Evolutionary conservation across 2,329 filamentous ascomycete species (phyloP).

Genomic region (Capronia coronata): DNA sequence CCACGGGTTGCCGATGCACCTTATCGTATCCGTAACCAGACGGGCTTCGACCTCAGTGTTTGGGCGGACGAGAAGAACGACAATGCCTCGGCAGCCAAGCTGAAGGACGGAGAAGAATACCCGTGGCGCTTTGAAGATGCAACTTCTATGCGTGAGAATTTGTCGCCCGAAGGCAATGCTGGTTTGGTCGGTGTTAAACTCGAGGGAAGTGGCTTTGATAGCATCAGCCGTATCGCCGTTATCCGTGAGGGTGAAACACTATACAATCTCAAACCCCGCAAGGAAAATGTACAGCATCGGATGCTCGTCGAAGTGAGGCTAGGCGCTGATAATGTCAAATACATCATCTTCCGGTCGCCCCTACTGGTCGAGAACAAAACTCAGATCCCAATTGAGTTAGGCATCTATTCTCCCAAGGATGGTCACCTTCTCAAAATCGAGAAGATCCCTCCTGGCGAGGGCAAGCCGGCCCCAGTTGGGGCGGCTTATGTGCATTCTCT

Average conservation of each 20-base stretch:
- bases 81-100: constrained; percentile 60
- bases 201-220: constrained; percentile 90
- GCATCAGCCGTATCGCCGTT: constrained; percentile 77
- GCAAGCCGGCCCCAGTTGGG: constrained; percentile 82
- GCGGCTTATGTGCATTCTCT: constrained; percentile 84
- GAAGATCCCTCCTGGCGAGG: constrained; percentile 89
- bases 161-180: constrained; percentile 74
- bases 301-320: constrained; percentile 86
- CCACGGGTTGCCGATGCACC: constrained; percentile 86
- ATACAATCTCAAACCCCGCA: constrained; percentile 81
- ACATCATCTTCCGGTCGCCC: constrained; percentile 90
- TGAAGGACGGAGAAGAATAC: constrained; percentile 82
- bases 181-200: constrained; percentile 75
- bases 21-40: constrained; percentile 91
- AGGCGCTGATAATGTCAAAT: constrained; percentile 94
- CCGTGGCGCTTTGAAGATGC: constrained; percentile 97
- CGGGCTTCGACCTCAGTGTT: constrained; percentile 80
- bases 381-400: constrained; percentile 89
- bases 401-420: constrained; percentile 79
- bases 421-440: constrained; percentile 94
- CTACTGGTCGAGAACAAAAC: constrained; percentile 92
- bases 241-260: constrained; percentile 91
- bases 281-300: constrained; percentile 77
- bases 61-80: constrained; percentile 72
- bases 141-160: constrained; percentile 88